phyloP scores from a whole-genome alignment of 2,329 filamentous ascomycete genomes.

The Penicillium sp. region DNA sequence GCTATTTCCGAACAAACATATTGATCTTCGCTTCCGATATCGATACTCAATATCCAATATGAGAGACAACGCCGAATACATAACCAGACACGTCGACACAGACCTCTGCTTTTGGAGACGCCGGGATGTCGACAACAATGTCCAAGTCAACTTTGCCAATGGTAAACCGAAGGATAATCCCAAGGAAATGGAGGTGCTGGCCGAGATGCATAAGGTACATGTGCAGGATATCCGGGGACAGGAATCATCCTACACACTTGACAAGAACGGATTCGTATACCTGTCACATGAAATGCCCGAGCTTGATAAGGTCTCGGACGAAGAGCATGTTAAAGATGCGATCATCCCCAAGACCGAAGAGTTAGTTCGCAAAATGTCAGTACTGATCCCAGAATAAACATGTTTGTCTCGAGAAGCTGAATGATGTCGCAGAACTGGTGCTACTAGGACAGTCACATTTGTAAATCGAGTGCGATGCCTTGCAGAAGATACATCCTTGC shows the following conservation, averaged over 20 bases:
- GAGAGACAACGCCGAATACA: neutral
- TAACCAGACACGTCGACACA: slow-evolving; percentile 1
- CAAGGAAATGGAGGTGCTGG: neutral
- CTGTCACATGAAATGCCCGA: slow-evolving; percentile 37
- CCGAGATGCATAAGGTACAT: neutral
- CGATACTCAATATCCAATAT: neutral
- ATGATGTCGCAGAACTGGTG: slow-evolving; percentile 52
- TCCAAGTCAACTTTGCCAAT: slow-evolving; percentile 1
- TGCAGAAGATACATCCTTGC: slow-evolving; percentile 28
- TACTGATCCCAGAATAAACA: neutral
- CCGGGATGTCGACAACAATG: neutral
- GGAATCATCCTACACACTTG: slow-evolving; percentile 45
- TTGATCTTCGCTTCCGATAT: neutral
- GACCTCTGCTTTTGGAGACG: slow-evolving; percentile 10
- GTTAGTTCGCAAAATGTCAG: slow-evolving; percentile 12
- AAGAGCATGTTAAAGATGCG: slow-evolving; percentile 1
- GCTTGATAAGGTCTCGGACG: slow-evolving; percentile 34
- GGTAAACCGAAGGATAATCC: neutral
- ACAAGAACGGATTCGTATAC: slow-evolving; percentile 44
- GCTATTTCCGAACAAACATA: neutral
- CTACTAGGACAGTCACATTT: slow-evolving; percentile 59
- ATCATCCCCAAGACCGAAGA: slow-evolving; percentile 15
- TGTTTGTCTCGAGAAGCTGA: neutral
- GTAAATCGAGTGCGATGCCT: slow-evolving; percentile 61
- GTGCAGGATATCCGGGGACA: slow-evolving; percentile 47